Evolutionary conservation across 2,329 filamentous ascomycete genomes (phyloP).

Genomic region (Apiospora kogelbergensis): DNA sequence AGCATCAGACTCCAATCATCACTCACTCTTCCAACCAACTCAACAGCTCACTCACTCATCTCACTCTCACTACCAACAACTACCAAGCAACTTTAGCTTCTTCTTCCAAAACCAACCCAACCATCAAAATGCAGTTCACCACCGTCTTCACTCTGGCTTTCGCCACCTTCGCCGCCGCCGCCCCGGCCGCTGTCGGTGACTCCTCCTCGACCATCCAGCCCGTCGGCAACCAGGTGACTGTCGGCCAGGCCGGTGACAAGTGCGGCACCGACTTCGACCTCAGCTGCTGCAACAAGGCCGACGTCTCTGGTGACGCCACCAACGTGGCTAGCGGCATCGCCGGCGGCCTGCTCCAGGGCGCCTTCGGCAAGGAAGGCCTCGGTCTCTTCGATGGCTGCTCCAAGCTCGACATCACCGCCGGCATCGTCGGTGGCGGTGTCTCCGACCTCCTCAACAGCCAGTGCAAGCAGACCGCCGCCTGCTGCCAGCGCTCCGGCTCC

Average conservation of each 20-base stretch:
- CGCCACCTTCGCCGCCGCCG: conserved; percentile 31
- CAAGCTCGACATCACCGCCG: conserved; percentile 25
- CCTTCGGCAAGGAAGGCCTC: conserved; percentile 19
- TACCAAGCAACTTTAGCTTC: conserved; percentile 13
- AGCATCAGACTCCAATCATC: neutral
- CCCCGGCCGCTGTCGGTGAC: neutral
- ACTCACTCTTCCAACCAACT: neutral
- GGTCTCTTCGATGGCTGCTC: conserved; percentile 31
- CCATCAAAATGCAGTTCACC: conserved; percentile 43
- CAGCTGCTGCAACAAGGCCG: conserved; percentile 33
- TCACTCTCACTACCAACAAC: conserved; percentile 9
- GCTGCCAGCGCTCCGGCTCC: conserved; percentile 31
- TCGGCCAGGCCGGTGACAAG: conserved; percentile 28
- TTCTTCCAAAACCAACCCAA: conserved; percentile 15
- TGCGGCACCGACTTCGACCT: conserved; percentile 29
- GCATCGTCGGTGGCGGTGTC: conserved; percentile 20
- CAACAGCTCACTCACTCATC: conserved; percentile 18
- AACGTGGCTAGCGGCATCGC: conserved; percentile 25
- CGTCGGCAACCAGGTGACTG: conserved; percentile 22
- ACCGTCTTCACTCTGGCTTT: conserved; percentile 34
- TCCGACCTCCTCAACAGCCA: conserved; percentile 27
- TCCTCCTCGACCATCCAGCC: conserved; percentile 14
- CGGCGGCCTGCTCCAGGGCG: conserved; percentile 24
- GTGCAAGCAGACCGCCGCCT: conserved; percentile 32
- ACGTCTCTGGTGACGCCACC: conserved; percentile 26